Evolutionary conservation across 148 eudicot genomes (phyloP).

Genomic region (Suaeda aralocaspica): DNA sequence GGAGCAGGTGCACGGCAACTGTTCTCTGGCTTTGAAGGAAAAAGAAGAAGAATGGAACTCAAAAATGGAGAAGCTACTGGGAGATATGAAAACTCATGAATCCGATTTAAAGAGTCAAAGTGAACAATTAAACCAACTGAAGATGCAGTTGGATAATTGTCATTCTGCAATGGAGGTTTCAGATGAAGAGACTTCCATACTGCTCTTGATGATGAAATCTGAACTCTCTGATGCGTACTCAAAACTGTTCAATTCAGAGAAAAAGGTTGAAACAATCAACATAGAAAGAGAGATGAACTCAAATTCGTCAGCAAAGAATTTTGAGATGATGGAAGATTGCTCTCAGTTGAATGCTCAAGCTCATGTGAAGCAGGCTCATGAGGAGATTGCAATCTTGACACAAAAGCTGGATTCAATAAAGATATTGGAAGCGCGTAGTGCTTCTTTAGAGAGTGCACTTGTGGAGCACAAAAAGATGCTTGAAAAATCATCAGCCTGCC

Average conservation of each 20-base stretch:
- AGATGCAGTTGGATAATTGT: slow-evolving; percentile 47
- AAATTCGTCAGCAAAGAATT: slow-evolving; percentile 21
- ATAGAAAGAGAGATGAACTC: slow-evolving; percentile 24
- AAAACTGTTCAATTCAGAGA: slow-evolving; percentile 31
- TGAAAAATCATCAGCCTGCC: slow-evolving; percentile 42
- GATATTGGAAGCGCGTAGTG: slow-evolving; percentile 33
- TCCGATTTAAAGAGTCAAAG: slow-evolving; percentile 39
- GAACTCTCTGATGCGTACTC: slow-evolving; percentile 43
- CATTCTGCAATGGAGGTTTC: slow-evolving; percentile 46
- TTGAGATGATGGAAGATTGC: slow-evolving; percentile 24
- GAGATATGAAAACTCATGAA: slow-evolving; percentile 32
- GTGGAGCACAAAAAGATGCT: slow-evolving; percentile 37
- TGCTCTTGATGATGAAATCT: slow-evolving; percentile 50
- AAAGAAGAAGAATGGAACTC: slow-evolving; percentile 62
- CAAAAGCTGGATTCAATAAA: slow-evolving; percentile 36
- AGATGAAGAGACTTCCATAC: slow-evolving; percentile 44
- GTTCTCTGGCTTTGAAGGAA: slow-evolving; percentile 44
- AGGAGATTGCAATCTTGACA: slow-evolving; percentile 34
- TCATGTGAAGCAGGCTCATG: slow-evolving; percentile 28
- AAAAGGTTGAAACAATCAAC: slow-evolving; percentile 26
- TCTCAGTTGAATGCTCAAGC: slow-evolving; percentile 25
- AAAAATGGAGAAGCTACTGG: slow-evolving; percentile 42
- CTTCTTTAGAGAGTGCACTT: slow-evolving; percentile 34
- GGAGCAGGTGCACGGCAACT: slow-evolving; percentile 52
- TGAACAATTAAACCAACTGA: slow-evolving; percentile 40